Evolutionary conservation across 208 protist species (phyloP), one percentile per base, ranked within the genome.

Genomic region (Wallacemonas sp.): DNA sequence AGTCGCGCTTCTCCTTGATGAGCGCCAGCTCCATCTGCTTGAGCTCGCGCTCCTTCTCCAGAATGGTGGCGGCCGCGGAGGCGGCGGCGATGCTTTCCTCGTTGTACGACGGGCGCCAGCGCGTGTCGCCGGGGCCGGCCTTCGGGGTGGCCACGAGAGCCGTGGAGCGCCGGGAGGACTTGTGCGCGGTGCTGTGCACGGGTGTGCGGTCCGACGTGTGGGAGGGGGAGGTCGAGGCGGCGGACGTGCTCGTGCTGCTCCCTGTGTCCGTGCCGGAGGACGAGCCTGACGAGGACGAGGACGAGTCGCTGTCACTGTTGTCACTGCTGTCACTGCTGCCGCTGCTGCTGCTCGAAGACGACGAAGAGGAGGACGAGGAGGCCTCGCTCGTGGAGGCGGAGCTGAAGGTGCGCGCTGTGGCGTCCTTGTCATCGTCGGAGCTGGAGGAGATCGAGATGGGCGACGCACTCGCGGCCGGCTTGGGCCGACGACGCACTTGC

Each of bases 21-120:
- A 90, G 72, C n/a, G 70, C 59, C 14, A 81, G 41, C 64, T 90
- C 83, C 44, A 81, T 61, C 38, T 72, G 69, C 48, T 81, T 80
- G 20, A 93, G 59, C 50, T 69, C 62, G 28, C 57, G 44, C 65
- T 90, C 84, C 54, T 83, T 82, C 16, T 71, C 52, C 22, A 93
- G 65, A 29, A 89, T 74, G 29, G 76, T 77, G 26, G 72, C 67
- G 29, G 77, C 82, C 11, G 83, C 76, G 5, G 79, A 76, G 11
- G 74, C 77, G 1, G 83, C 77, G 16, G 79, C 83, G 33, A 78
- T 65, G 26, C 71, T 52, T 25, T 77, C 72, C 23, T 74, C 67
- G 42, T 52, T 67, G 46, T 46, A 52, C 16, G 61, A 67, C 5
- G 46, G 31, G 12, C 36, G 42, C 57, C 36, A 64, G 7, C 36